Conservation (phyloP, 768 basidiomycete genomes). For the Boletus sensibilis region DNA sequence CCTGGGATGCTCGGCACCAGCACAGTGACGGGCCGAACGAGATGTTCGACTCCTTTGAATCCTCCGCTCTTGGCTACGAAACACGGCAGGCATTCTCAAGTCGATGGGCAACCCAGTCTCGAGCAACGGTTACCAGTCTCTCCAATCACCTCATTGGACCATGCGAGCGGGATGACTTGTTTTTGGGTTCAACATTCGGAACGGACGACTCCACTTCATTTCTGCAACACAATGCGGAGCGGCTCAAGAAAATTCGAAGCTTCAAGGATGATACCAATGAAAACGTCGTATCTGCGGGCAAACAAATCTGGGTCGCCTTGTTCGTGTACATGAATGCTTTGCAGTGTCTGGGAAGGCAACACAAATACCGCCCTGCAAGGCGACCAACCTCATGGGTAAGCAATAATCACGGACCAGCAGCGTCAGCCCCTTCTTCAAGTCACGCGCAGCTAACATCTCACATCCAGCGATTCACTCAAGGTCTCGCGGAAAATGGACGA, state of each 20-base stretch:
- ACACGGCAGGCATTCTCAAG: background rate
- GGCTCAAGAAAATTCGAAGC: background rate
- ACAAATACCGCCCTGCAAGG: background rate
- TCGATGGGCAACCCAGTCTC: background rate
- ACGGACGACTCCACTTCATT: background rate
- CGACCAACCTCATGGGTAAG: background rate
- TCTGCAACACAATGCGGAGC: background rate
- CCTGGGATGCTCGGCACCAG: background rate
- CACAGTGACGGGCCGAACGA: background rate
- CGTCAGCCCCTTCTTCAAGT: background rate
- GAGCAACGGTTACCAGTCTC: background rate
- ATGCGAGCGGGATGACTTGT: too few relatives aligned
- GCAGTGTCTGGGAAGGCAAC: background rate
- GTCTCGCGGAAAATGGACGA: background rate
- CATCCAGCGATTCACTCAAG: background rate
- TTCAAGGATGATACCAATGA: background rate
- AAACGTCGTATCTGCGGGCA: background rate
- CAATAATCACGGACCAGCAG: background rate
- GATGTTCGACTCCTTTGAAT: background rate
- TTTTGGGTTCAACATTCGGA: too few relatives aligned
- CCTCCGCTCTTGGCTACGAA: background rate
- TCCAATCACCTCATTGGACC: background rate
- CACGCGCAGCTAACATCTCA: background rate
- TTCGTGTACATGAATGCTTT: background rate
- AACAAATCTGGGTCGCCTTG: background rate